Conservation (phyloP, 768 basidiomycete species). For the Lactarius quietus region DNA sequence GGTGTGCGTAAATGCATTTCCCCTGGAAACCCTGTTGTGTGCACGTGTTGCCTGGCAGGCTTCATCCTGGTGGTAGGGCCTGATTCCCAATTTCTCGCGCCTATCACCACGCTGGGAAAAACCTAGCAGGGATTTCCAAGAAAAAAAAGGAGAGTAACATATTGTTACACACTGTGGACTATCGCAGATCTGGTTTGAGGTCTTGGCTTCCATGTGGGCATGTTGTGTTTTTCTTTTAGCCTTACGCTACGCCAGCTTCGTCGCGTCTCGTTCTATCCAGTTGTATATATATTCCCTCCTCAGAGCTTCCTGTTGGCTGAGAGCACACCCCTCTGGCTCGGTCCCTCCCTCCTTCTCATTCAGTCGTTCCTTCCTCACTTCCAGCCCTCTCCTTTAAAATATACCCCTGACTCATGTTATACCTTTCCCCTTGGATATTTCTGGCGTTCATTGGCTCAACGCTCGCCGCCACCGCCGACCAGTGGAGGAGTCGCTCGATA, state of each 20-base stretch:
- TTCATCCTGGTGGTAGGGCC: too few species aligned
- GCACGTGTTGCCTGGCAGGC: too few species aligned
- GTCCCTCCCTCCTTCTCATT: neutral
- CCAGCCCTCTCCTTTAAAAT: neutral
- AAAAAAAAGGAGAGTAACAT: too few species aligned
- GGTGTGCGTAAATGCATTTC: too few species aligned
- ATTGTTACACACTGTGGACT: neutral
- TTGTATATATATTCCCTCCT: neutral
- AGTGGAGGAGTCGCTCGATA: conserved; percentile 75
- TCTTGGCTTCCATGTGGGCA: neutral
- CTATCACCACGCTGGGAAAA: too few species aligned
- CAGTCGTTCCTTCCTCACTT: conserved; percentile 7
- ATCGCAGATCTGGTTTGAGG: neutral
- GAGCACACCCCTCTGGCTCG: conserved; percentile 1
- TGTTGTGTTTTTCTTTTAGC: neutral
- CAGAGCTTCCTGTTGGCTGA: conserved; percentile 12
- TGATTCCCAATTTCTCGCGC: too few species aligned
- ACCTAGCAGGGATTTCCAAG: too few species aligned
- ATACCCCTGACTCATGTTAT: conserved; percentile 8
- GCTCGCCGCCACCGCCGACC: conserved; percentile 60
- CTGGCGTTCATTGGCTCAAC: conserved; percentile 34
- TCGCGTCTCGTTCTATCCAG: neutral
- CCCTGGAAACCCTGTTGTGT: too few species aligned
- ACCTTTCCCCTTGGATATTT: conserved; percentile 25
- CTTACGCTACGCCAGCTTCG: neutral